phyloP scores from a whole-genome alignment of 2,329 filamentous ascomycete species.

The Aspergillus pseudoviridinutans region DNA sequence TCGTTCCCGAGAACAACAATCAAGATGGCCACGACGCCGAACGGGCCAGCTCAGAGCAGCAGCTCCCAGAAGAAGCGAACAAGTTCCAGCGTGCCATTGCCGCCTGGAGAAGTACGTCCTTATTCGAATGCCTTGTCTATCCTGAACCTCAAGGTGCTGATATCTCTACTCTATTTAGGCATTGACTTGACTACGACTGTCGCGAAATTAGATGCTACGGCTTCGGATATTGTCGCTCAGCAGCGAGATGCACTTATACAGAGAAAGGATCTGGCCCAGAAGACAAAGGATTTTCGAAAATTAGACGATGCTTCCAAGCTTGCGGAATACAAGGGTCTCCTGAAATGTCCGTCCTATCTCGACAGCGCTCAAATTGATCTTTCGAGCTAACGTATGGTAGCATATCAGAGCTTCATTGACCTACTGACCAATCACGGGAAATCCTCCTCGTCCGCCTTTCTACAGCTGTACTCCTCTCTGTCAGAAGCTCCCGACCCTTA shows the following conservation, averaged over 20 bases:
- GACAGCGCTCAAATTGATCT: neutral
- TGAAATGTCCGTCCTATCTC: slow-evolving; percentile 63
- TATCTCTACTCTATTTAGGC: slow-evolving; percentile 47
- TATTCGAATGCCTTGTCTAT: neutral
- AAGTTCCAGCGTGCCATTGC: slow-evolving; percentile 97
- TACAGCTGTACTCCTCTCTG: slow-evolving; percentile 86
- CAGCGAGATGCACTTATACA: slow-evolving; percentile 95
- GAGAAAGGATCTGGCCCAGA: slow-evolving; percentile 95
- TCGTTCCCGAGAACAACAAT: slow-evolving; percentile 28
- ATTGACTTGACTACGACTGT: slow-evolving; percentile 84
- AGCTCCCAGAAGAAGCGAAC: slow-evolving; percentile 62
- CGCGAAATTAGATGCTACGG: slow-evolving; percentile 81
- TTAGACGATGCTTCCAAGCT: slow-evolving; percentile 85
- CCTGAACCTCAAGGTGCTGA: neutral
- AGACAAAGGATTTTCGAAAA: slow-evolving; percentile 97
- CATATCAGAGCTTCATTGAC: slow-evolving; percentile 97
- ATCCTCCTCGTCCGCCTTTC: slow-evolving; percentile 84
- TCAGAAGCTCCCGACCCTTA: slow-evolving; percentile 97
- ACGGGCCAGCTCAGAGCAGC: slow-evolving; percentile 23
- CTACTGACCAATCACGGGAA: slow-evolving; percentile 95
- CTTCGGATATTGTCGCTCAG: slow-evolving; percentile 90
- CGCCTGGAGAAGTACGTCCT: slow-evolving; percentile 86
- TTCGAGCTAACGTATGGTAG: slow-evolving; percentile 43
- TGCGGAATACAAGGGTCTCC: slow-evolving; percentile 77
- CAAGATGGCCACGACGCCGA: slow-evolving; percentile 23